A percentile compares a stretch with the other conserved stretches of the same genome.
These are phyloP conservation scores for Hericium erinaceus DNA, from an alignment of 768 basidiomycete genomes.

Conservation along the genomic window DNA sequence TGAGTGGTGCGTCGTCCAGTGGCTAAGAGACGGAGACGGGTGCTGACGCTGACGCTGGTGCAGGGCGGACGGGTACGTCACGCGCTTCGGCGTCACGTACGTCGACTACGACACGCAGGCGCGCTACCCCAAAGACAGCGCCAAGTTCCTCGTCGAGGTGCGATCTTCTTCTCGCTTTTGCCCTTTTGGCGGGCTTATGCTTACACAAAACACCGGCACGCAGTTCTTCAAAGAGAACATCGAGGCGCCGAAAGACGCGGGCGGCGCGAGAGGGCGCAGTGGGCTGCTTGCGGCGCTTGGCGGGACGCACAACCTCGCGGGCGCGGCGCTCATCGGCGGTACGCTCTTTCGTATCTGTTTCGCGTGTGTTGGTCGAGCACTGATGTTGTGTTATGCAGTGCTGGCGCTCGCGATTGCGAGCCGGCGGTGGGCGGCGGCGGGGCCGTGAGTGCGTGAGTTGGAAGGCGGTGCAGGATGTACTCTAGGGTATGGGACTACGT, in stretches of 20 bases:
- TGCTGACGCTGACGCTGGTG: not conserved
- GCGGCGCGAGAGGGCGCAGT: not conserved
- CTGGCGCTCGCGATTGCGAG: not conserved
- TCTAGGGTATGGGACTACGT: too few relatives aligned
- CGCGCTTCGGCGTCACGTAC: constrained; percentile 64
- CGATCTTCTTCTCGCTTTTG: constrained; percentile 2
- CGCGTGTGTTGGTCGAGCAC: not conserved
- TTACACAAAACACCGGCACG: not conserved
- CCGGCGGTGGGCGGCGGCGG: not conserved
- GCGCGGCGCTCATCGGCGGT: not conserved
- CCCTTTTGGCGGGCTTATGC: not conserved
- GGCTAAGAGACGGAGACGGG: not conserved
- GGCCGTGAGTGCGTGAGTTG: too few relatives aligned
- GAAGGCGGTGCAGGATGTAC: too few relatives aligned
- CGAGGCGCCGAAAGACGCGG: not conserved
- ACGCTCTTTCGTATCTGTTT: not conserved
- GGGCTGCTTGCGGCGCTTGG: not conserved
- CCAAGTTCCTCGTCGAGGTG: constrained; percentile 47
- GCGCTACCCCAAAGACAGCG: constrained; percentile 56
- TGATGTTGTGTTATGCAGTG: not conserved
- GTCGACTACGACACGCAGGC: constrained; percentile 63
- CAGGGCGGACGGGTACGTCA: constrained; percentile 57
- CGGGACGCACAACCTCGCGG: not conserved
- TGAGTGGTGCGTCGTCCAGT: constrained; percentile 37
- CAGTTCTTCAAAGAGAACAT: constrained; percentile 6